Base-by-base conservation (phyloP, 805 yeast genomes). In the Candida qinlingensis region DNA sequence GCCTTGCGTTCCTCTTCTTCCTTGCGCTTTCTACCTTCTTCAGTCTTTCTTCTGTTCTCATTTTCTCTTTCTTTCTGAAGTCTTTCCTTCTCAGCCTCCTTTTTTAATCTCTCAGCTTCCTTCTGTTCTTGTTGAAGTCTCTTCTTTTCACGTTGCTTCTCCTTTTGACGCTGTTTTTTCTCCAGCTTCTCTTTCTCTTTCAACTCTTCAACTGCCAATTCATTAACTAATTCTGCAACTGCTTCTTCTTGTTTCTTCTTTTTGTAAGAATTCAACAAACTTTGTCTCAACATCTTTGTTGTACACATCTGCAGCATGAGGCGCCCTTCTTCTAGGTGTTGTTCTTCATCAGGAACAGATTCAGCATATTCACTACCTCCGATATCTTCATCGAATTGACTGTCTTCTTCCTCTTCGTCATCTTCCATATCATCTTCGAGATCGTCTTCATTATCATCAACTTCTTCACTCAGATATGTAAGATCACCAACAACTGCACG, bases 161-260 rank as follows among this genome's bases (percentile, higher is more conserved):
- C 90, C 61, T 76, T 74, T 72, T 61, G 58, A 38, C 59, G 57
- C 10, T 73, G 74, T 56, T 83, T 84, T 62, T 81, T 82, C 61
- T 81, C 79, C 57, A 83, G 87, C 51, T 76, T 79, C 44, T 79
- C 86, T 60, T 76, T 81, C 63, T 81, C 77, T 41, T 81, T 79
- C 42, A 68, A 69, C 53, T 82, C 84, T 64, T 84, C 92, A 7
- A 80, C 83, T 54, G 85, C 90, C 41, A 85, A 69, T 59, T 85
- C 92, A 60, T 76, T 80, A 50, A 85, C 72, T 53, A 85, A 71
- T 50, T 75, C 77, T 49, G 74, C 69, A 9, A 85, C 76, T 49
- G 83, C 74, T 57, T 86, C 94, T 51, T 85, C 88, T 10, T 96
- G 91, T 42, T 85, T 79, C 54, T 81, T 85, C 57, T 85, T 91